Percentiles rank a stretch among this genome's conserved stretches.
Evolutionary conservation across 2,329 filamentous ascomycete species (phyloP).

Genomic region (Fusarium hostae): DNA sequence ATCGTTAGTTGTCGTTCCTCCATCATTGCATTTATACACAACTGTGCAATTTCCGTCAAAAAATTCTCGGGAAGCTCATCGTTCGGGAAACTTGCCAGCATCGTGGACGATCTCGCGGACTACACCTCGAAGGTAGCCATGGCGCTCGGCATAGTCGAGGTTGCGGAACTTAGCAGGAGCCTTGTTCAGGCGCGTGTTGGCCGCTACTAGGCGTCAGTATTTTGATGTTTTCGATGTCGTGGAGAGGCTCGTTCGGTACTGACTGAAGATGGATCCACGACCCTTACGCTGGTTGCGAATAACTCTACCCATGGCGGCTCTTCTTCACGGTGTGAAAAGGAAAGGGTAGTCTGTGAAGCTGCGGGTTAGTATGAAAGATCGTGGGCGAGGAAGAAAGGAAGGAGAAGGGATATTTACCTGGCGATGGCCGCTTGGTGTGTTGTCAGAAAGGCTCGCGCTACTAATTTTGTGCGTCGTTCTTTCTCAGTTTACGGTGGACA

Average conservation of each 20-base stretch:
- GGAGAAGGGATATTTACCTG: constrained; percentile 49
- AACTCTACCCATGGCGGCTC: constrained; percentile 65
- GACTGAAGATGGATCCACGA: constrained; percentile 68
- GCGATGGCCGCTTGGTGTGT: constrained; percentile 55
- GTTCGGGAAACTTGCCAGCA: constrained; percentile 68
- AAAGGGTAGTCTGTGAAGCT: constrained; percentile 48
- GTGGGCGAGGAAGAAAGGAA: constrained; percentile 41
- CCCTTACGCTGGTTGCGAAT: constrained; percentile 75
- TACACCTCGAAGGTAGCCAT: constrained; percentile 97
- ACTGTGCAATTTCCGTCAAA: constrained; percentile 28
- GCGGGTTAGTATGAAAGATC: constrained; percentile 46
- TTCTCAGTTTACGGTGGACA: constrained; percentile 17
- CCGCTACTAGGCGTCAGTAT: constrained; percentile 63
- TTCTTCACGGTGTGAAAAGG: constrained; percentile 50
- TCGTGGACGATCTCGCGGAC: constrained; percentile 99
- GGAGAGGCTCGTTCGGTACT: constrained; percentile 48
- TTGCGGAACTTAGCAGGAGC: constrained; percentile 85
- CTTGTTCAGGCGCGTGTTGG: constrained; percentile 94
- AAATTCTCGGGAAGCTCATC: constrained; percentile 26
- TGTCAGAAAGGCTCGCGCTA: constrained; percentile 47
- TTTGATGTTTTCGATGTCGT: constrained; percentile 40
- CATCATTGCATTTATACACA: constrained; percentile 1
- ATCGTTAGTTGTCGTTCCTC: constrained; percentile 42
- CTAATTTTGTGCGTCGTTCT: constrained; percentile 51
- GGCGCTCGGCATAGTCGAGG: constrained; percentile 95